Percentiles rank a stretch among this genome's conserved stretches.
These are phyloP conservation scores for Syzygium jambos DNA, from an alignment of 345 rosid genomes.

Conservation along the genomic window DNA sequence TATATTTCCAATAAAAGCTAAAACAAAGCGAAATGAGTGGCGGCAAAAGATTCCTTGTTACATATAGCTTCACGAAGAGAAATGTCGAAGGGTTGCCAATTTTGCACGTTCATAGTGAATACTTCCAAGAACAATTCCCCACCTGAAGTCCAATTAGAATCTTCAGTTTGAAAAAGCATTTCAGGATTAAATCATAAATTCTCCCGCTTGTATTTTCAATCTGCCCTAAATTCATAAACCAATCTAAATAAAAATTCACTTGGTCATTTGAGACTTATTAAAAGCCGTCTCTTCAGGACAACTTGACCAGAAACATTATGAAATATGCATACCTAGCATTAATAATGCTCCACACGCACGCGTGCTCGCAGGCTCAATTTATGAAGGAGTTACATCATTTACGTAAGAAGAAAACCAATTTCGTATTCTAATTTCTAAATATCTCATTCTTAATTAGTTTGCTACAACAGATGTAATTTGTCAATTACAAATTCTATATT, in stretches of 20 bases:
- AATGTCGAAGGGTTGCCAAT: neutral
- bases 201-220: too few relatives aligned
- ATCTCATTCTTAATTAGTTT: neutral
- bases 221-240: too few relatives aligned
- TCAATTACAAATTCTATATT: neutral
- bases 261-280: neutral
- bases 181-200: too few relatives aligned
- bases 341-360: neutral
- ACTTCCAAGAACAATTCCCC: too few relatives aligned
- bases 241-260: neutral
- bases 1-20: neutral
- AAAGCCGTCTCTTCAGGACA: neutral
- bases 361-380: neutral
- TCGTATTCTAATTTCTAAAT: neutral
- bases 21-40: neutral
- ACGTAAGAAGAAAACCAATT: neutral
- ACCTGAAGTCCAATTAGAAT: too few relatives aligned
- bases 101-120: too few relatives aligned
- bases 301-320: neutral
- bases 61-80: neutral
- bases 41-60: neutral
- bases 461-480: neutral
- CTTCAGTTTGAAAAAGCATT: too few relatives aligned
- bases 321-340: neutral
- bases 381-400: neutral